Conservation (phyloP, 306 rosid species). For the Cucumis melo region DNA sequence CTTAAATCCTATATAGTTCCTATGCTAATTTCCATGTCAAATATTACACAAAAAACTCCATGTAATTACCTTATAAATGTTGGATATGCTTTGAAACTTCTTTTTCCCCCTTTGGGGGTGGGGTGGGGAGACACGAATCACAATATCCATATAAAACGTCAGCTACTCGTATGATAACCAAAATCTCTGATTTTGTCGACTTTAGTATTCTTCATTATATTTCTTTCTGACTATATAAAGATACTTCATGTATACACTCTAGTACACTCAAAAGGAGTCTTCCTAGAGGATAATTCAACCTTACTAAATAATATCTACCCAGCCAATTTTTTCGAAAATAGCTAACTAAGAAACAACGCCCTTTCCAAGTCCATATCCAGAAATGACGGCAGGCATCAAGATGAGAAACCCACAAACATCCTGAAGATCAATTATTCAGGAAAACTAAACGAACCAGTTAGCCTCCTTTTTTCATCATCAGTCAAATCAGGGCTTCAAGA, state of each 20-base stretch:
- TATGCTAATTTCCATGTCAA: too few relatives aligned
- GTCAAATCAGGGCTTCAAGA: slow-evolving; percentile 1
- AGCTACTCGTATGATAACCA: background rate
- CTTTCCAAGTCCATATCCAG: background rate
- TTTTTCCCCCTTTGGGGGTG: too few relatives aligned
- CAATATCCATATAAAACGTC: background rate
- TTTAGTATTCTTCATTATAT: background rate
- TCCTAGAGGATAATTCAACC: background rate
- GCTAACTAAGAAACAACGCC: background rate
- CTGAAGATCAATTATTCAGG: background rate
- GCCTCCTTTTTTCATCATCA: background rate
- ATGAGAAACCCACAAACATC: background rate
- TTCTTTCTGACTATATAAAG: background rate
- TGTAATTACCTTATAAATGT: too few relatives aligned
- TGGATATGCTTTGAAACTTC: too few relatives aligned
- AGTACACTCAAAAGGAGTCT: background rate
- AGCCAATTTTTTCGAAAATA: background rate
- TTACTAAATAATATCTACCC: background rate
- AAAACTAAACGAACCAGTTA: background rate
- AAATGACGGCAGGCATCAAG: background rate
- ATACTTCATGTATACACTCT: background rate
- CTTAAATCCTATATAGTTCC: too few relatives aligned
- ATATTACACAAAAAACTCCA: too few relatives aligned
- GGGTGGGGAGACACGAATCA: too few relatives aligned
- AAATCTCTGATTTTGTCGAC: background rate